Base-by-base conservation (phyloP, 2,329 filamentous ascomycete species). In the Aspergillus piperis region DNA sequence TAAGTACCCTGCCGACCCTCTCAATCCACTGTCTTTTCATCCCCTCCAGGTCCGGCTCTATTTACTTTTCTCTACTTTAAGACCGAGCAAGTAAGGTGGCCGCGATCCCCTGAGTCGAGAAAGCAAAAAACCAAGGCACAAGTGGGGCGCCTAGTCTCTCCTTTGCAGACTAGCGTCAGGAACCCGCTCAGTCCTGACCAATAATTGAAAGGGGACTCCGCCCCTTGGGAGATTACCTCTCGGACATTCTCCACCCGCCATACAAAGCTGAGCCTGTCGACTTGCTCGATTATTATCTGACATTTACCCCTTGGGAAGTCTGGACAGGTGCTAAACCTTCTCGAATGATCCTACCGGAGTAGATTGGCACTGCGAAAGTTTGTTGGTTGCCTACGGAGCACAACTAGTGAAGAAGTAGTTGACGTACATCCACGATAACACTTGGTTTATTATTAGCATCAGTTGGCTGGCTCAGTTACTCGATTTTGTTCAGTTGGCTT, bases 101-200 rank as follows among this genome's bases (percentile, higher is more conserved):
- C 44, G 44, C 13, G 5, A 57, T 60, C 66, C 64, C 65, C 64
- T 67, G 65, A 59, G 52, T 52, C 32, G 32, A 36, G 32, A 13
- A 36, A 36, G 27, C 27, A 30, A 39, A 57, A 61, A 39, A 51
- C 32, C 57, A 41, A 49, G 44, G 27, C 36, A 30, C 19, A 42
- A 13, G 32, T 36, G 27, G 60, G 36, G 32, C 42, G 47, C 38
- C 42, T 15, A 57, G 51, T 44, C 19, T 5, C 23, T 51, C 5
- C 27, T 47, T 13, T 10, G 6, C 42, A 30, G n/a, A 50, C 47
- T 70, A 66, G 69, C 58, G 68, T 65, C 69, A 71, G 69, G 69
- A 68, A 71, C 69, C 67, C 61, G 62, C 39, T 23, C n/a, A 1
- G 3, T 19, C n/a, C 27, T 23, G 39, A 11, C 53, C 53, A 47